A percentile compares a stretch with the other conserved stretches of the same genome.
These are phyloP conservation scores for Populus nigra DNA, from an alignment of 345 rosid genomes.

Conservation along the genomic window DNA sequence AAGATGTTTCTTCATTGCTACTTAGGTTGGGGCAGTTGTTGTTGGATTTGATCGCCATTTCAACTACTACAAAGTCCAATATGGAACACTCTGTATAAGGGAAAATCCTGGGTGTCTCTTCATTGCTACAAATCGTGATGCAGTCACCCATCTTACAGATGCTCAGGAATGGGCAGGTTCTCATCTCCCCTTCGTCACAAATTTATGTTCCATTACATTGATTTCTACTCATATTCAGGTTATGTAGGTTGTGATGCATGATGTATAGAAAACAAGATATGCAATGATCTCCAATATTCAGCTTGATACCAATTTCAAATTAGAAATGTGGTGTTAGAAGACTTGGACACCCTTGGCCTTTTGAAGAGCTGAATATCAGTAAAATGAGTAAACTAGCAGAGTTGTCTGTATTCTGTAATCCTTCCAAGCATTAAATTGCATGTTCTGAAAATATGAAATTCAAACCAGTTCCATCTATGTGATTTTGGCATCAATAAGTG, in stretches of 20 bases:
- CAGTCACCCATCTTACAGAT: conserved; percentile 37
- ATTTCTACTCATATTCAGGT: neutral
- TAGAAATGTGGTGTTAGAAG: neutral
- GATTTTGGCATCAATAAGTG: neutral
- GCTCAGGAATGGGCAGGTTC: conserved; percentile 42
- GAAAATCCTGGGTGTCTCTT: conserved; percentile 40
- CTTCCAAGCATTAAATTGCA: neutral
- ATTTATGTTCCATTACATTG: neutral
- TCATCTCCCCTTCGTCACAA: conserved; percentile 8
- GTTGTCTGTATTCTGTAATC: neutral
- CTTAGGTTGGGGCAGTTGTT: conserved; percentile 34
- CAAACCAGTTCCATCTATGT: neutral
- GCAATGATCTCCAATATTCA: neutral
- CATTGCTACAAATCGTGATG: conserved; percentile 37
- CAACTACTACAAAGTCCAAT: conserved; percentile 38
- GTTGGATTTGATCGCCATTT: conserved; percentile 38
- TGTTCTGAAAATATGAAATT: neutral
- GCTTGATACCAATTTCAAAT: neutral
- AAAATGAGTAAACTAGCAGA: neutral
- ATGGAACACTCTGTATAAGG: conserved; percentile 34
- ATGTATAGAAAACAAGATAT: neutral
- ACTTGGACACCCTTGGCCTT: neutral
- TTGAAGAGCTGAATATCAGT: neutral
- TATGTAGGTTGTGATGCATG: neutral
- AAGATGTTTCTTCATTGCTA: neutral